Base-by-base conservation (phyloP, 768 basidiomycete genomes). In the Boletales sp. region DNA sequence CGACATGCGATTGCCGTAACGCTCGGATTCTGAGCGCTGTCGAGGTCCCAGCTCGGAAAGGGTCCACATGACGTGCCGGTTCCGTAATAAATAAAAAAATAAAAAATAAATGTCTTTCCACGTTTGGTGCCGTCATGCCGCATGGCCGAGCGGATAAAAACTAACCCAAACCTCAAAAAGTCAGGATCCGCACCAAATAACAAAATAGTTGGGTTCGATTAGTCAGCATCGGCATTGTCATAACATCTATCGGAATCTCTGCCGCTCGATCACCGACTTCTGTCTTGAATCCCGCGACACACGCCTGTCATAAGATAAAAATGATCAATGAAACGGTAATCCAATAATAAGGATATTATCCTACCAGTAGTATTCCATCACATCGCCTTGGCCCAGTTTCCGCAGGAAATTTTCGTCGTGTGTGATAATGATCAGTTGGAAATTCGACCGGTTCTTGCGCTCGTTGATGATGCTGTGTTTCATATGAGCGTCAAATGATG, bases 351-450 rank as follows among this genome's bases (percentile, higher is more conserved):
- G 30, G 14, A 42, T 5, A 42, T 15, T 4, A 8, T 10, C 36
- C 60, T 55, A 90, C 93, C 93, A 96, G 65, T 92, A 97, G 62
- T 93, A 85, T 58, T 96, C 92, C 81, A 98, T 87, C n/a, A 91
- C 90, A 56, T 91, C 86, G 54, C 81, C 81, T 54, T 93, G 89
- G 1, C 94, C 94, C 25, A 98, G 79, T 61, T 91, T 91, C 32
- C 83, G 79, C 42, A 99, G 76, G 75, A 99, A 98, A 52, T 83
- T 88, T 69, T 98, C 95, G 71, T 97, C 94, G 68, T 97, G 95
- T 4, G 96, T 99, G 68, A 94, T 95, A 63, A 95, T 86, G 59
- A 98, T 86, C 33, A 98, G 79, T 70, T 99, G 96, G 79, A 98
- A 96, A 65, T 95, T 96, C 5, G 86, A 79, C 60, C 92, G 87